Conservation (phyloP, 345 rosid genomes). For the Arabis hirsuta region DNA sequence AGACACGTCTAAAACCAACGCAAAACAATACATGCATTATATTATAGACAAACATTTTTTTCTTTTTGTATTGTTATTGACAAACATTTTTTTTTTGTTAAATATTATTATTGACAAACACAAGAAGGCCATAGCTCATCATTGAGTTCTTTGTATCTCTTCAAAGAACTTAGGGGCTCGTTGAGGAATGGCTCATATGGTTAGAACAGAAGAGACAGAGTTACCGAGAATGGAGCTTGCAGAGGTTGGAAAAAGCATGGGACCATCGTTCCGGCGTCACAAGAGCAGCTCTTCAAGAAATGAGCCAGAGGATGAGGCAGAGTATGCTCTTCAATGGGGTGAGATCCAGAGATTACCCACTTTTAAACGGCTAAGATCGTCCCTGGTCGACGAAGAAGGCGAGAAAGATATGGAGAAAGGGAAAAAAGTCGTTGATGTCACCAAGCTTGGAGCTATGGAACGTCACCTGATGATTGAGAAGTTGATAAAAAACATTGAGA, state of each 20-base stretch:
- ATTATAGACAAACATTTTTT: too few species aligned
- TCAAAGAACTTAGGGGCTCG: background rate
- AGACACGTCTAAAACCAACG: too few species aligned
- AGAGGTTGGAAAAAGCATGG: slow-evolving; percentile 58
- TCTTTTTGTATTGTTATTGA: too few species aligned
- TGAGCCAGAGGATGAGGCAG: slow-evolving; percentile 45
- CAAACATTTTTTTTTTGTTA: too few species aligned
- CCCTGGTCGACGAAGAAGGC: slow-evolving; percentile 48
- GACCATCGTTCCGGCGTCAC: slow-evolving; percentile 12
- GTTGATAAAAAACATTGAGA: slow-evolving; percentile 67
- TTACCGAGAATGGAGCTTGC: slow-evolving; percentile 53
- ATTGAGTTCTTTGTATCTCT: background rate
- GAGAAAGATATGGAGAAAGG: slow-evolving; percentile 12
- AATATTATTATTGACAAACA: too few species aligned
- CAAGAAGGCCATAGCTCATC: background rate
- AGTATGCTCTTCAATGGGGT: slow-evolving; percentile 63
- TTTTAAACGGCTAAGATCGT: slow-evolving; percentile 56
- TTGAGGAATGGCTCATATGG: slow-evolving; percentile 51
- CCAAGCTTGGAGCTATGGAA: slow-evolving; percentile 61
- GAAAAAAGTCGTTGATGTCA: slow-evolving; percentile 54
- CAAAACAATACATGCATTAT: too few species aligned
- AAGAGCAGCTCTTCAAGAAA: slow-evolving; percentile 44
- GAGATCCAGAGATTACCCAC: slow-evolving; percentile 75
- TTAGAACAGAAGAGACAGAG: slow-evolving; percentile 53
- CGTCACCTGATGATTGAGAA: slow-evolving; percentile 61